A percentile compares a stretch with the other conserved stretches of the same genome.
Conservation (phyloP, 1,284 basidiomycete genomes). For the Ustilago cynodontis region DNA sequence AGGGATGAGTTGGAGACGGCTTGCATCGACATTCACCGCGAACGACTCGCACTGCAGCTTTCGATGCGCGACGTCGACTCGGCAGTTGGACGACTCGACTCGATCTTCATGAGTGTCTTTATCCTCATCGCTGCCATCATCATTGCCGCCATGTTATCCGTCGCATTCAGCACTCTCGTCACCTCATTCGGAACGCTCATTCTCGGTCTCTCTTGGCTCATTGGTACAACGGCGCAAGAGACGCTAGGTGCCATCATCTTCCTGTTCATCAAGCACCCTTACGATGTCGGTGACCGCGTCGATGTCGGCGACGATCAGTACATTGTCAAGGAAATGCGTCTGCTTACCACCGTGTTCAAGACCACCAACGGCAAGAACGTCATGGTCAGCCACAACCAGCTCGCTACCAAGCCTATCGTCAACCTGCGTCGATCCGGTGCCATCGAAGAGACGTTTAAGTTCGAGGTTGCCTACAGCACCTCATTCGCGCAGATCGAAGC, state of each 20-base stretch:
- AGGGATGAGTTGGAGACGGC: conserved; percentile 83
- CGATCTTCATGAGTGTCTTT: conserved; percentile 72
- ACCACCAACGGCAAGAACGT: conserved; percentile 49
- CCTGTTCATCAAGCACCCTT: conserved; percentile 85
- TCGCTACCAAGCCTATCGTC: conserved; percentile 73
- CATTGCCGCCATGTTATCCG: conserved; percentile 74
- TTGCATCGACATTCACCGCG: conserved; percentile 83
- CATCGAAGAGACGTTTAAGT: conserved; percentile 82
- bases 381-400: conserved; percentile 48
- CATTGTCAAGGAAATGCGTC: conserved; percentile 86
- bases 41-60: conserved; percentile 84
- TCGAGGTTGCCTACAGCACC: conserved; percentile 84
- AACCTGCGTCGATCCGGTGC: conserved; percentile 79
- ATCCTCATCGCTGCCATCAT: conserved; percentile 79
- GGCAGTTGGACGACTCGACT: conserved; percentile 75
- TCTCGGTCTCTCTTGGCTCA: conserved; percentile 89
- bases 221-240: conserved; percentile 78
- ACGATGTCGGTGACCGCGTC: conserved; percentile 83
- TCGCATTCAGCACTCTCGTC: conserved; percentile 79
- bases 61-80: conserved; percentile 92
- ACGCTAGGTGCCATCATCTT: conserved; percentile 84
- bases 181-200: conserved; percentile 85
- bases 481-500: conserved; percentile 85
- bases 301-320: conserved; percentile 74
- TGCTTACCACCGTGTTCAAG: conserved; percentile 77